Conservation (phyloP, 371 early-diverging fungal species). For the Haplosporangium sp. region DNA sequence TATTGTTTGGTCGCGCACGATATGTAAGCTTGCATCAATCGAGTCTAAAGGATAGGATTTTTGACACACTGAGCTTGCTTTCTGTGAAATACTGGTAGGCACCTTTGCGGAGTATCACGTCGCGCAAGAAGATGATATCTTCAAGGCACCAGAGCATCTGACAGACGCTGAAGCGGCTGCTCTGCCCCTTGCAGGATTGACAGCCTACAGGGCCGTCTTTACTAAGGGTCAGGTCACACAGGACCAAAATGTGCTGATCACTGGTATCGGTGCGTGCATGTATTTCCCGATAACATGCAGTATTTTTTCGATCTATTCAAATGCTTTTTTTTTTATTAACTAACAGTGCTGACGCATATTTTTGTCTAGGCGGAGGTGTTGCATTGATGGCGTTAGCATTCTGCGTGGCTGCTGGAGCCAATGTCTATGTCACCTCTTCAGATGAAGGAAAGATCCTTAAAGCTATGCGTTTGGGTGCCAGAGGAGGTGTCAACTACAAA, state of each 20-base stretch:
- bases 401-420: slow-evolving; percentile 74
- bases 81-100: slow-evolving; percentile 49
- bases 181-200: slow-evolving; percentile 76
- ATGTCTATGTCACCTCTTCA: slow-evolving; percentile 79
- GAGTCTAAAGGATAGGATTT: too few relatives aligned
- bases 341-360: background rate
- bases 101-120: slow-evolving; percentile 69
- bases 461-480: slow-evolving; percentile 74
- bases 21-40: too few relatives aligned
- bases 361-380: slow-evolving; percentile 73
- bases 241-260: slow-evolving; percentile 74
- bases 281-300: background rate
- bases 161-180: slow-evolving; percentile 74
- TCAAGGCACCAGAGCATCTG: slow-evolving; percentile 69
- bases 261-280: slow-evolving; percentile 67
- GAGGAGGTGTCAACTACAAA: slow-evolving; percentile 78
- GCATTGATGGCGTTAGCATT: slow-evolving; percentile 77
- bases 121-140: slow-evolving; percentile 60
- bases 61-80: too few relatives aligned
- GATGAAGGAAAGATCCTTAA: slow-evolving; percentile 69
- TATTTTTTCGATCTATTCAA: background rate
- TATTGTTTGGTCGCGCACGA: too few relatives aligned
- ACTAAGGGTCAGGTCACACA: slow-evolving; percentile 67
- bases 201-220: slow-evolving; percentile 72
- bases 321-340: background rate